Evolutionary conservation across 2,329 filamentous ascomycete genomes (phyloP).

Genomic region (Trichoderma oligosporum): DNA sequence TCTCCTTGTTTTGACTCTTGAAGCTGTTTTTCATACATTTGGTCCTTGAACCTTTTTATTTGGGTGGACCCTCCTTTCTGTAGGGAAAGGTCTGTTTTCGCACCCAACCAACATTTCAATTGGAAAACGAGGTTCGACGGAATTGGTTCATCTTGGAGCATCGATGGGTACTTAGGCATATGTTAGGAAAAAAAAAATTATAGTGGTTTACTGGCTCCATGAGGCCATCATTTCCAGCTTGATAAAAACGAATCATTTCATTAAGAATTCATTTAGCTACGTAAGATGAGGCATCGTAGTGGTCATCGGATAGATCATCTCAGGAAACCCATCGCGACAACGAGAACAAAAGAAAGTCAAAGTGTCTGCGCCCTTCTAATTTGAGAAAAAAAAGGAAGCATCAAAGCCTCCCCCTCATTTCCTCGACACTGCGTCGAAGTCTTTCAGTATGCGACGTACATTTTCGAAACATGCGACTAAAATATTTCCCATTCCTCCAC

Average conservation of each 20-base stretch:
- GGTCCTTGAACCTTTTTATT: too few species aligned
- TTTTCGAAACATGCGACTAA: conserved; percentile 32
- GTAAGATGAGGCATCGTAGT: conserved; percentile 37
- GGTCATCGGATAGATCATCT: conserved; percentile 38
- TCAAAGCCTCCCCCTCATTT: conserved; percentile 34
- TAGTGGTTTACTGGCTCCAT: not conserved
- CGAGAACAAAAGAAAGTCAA: conserved; percentile 40
- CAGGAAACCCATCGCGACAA: conserved; percentile 36
- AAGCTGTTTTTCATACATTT: too few species aligned
- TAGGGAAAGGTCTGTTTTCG: too few species aligned
- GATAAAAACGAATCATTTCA: conserved; percentile 22
- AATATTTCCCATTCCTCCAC: conserved; percentile 33
- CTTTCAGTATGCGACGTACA: conserved; percentile 33
- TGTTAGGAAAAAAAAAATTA: too few species aligned
- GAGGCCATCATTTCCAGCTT: not conserved
- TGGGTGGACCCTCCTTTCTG: too few species aligned
- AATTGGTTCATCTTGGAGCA: not conserved
- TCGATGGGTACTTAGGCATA: too few species aligned
- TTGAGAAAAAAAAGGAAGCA: conserved; percentile 35
- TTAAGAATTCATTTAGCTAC: conserved; percentile 40
- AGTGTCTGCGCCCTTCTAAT: conserved; percentile 40
- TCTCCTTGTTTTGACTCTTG: too few species aligned
- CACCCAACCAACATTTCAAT: too few species aligned
- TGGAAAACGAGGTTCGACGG: not conserved
- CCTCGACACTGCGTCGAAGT: conserved; percentile 31